Percentiles rank a stretch among this genome's conserved stretches.
phyloP scores from a whole-genome alignment of 2,329 filamentous ascomycete species.

The Penicillium sp. region DNA sequence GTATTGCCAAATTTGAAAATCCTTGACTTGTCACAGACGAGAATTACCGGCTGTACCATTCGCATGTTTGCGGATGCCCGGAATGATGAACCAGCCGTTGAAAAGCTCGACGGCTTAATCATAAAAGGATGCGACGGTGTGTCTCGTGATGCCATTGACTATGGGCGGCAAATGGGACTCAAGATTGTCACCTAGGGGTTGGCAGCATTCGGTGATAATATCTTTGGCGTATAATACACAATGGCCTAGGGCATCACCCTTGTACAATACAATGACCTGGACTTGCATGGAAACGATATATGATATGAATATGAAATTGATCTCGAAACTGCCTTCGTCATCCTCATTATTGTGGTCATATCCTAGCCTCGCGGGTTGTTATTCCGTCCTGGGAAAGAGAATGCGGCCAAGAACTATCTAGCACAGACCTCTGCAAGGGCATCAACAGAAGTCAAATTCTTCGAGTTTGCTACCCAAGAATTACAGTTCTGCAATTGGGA shows the following conservation, averaged over 20 bases:
- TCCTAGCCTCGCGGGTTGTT: background rate
- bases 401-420: background rate
- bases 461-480: background rate
- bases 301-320: background rate
- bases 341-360: too few species aligned
- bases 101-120: slow-evolving; percentile 29
- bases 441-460: background rate
- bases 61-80: slow-evolving; percentile 34
- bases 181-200: slow-evolving; percentile 24
- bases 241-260: background rate
- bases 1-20: slow-evolving; percentile 31
- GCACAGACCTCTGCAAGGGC: background rate
- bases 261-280: background rate
- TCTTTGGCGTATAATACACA: background rate
- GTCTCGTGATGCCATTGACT: slow-evolving; percentile 37
- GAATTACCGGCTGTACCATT: slow-evolving; percentile 37
- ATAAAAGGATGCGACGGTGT: slow-evolving; percentile 32
- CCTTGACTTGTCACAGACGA: slow-evolving; percentile 37
- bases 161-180: slow-evolving; percentile 33
- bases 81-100: slow-evolving; percentile 1
- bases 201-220: background rate
- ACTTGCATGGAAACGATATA: background rate
- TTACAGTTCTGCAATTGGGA: too few species aligned
- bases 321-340: background rate
- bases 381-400: background rate